A percentile compares a stretch with the other conserved stretches of the same genome.
phyloP scores from a whole-genome alignment of 306 rosid genomes.

The Pyrus pyrifolia region DNA sequence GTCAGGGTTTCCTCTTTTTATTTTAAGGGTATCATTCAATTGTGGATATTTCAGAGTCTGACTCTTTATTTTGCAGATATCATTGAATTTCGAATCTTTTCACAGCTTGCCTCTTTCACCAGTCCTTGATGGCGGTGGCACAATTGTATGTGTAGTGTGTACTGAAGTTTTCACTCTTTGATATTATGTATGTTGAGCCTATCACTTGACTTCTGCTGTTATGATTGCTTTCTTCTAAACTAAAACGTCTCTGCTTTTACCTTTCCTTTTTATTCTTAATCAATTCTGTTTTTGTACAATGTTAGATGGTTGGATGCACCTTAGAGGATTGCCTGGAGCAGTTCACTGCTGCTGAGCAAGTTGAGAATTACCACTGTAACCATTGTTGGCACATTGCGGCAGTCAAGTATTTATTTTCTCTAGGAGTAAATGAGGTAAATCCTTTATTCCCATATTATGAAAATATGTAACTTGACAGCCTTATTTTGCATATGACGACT shows the following conservation, averaged over 20 bases:
- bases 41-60: slow-evolving; percentile 73
- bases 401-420: slow-evolving; percentile 55
- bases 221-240: background rate
- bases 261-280: background rate
- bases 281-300: slow-evolving; percentile 10
- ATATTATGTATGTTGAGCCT: slow-evolving; percentile 19
- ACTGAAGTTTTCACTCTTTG: slow-evolving; percentile 16
- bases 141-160: slow-evolving; percentile 59
- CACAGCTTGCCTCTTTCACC: slow-evolving; percentile 84
- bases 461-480: background rate
- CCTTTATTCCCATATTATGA: background rate
- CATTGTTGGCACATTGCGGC: slow-evolving; percentile 85
- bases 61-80: slow-evolving; percentile 65
- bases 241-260: background rate
- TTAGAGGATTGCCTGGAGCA: slow-evolving; percentile 75
- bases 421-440: slow-evolving; percentile 59
- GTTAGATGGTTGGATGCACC: slow-evolving; percentile 52
- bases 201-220: slow-evolving; percentile 7
- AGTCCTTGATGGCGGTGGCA: slow-evolving; percentile 23
- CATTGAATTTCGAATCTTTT: slow-evolving; percentile 75
- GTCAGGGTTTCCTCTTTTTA: slow-evolving; percentile 9
- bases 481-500: background rate
- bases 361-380: slow-evolving; percentile 75
- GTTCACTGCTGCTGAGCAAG: slow-evolving; percentile 69
- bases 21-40: slow-evolving; percentile 43